Base-by-base conservation (phyloP, 208 protist genomes). In the Herpetomonas tarakana region DNA sequence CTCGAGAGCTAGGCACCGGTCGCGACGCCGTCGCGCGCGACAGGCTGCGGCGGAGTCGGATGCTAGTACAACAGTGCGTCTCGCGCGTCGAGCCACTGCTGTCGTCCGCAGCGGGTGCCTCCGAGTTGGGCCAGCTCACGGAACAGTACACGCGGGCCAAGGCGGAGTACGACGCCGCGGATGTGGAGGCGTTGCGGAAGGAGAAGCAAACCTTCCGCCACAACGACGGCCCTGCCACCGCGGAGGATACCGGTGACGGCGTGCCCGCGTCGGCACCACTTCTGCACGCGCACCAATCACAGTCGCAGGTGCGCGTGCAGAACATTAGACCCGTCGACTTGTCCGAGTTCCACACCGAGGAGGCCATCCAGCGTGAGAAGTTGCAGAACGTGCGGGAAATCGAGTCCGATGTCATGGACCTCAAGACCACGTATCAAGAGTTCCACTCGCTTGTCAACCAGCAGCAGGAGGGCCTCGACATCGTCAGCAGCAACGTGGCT, bases 281-380 rank as follows among this genome's bases (percentile, higher is more conserved):
- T 28, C 27, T 51, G 22, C 44, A 18, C 50, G n/a, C n/a, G n/a
- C 51, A 57, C 35, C 27, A 31, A 28, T 35, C 3, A 9, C 58
- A 67, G 61, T 58, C 61, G 46, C 74, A 71, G 45, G 65, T 83
- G 21, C 65, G 59, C 19, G 65, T 81, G 54, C 69, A 76, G 22
- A 65, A 86, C 12, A 76, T 86, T 14, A 66, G 68, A 18, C 63
- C 53, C 2, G 50, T 87, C 14, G 81, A 93, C 44, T 30, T 89
- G 22, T 80, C 79, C 0, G 74, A 78, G 44, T 78, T 89, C 52
- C 68, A 78, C 67, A 88, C 78, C 0, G 82, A 91, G 51, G 84
- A 93, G 66, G 80, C 76, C 18, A 75, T 88, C 49, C 79, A 90
- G 55, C 74, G 70, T 7, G 84, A 91, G 58, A 88, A 88, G 63